A percentile compares a stretch with the other conserved stretches of the same genome.
Conservation (phyloP, 2,329 filamentous ascomycete genomes). For the Diaporthe sp. region DNA sequence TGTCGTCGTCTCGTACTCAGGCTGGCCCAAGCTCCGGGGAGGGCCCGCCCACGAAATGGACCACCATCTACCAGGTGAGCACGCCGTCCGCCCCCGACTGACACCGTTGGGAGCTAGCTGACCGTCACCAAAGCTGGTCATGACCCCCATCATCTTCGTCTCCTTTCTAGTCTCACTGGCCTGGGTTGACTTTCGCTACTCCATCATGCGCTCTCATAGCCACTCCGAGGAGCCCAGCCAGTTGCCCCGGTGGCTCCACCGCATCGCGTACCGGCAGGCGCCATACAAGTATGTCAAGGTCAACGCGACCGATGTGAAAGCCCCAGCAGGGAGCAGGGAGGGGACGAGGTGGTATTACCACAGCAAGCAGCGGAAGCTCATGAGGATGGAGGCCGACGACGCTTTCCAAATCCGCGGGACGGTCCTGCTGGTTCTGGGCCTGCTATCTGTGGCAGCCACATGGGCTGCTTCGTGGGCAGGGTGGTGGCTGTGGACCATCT, state of each 20-base stretch:
- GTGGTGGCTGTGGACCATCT: slow-evolving; percentile 34
- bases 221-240: slow-evolving; percentile 45
- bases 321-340: slow-evolving; percentile 36
- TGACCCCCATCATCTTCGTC: slow-evolving; percentile 72
- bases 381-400: slow-evolving; percentile 70
- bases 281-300: slow-evolving; percentile 49
- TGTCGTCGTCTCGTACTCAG: slow-evolving; percentile 27
- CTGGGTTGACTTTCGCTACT: slow-evolving; percentile 69
- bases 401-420: slow-evolving; percentile 69
- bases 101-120: slow-evolving; percentile 2
- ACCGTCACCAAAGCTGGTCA: slow-evolving; percentile 52
- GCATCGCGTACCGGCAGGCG: slow-evolving; percentile 51
- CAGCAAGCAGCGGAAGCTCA: slow-evolving; percentile 68
- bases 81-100: no score
- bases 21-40: slow-evolving; percentile 28
- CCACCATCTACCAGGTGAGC: slow-evolving; percentile 40
- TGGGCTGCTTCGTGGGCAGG: slow-evolving; percentile 44
- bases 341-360: slow-evolving; percentile 59
- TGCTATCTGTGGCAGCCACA: slow-evolving; percentile 44
- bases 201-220: slow-evolving; percentile 57
- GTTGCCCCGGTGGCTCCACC: slow-evolving; percentile 54
- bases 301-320: slow-evolving; percentile 19
- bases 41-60: slow-evolving; percentile 32
- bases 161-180: slow-evolving; percentile 74
- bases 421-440: slow-evolving; percentile 62